Evolutionary conservation across 129 eudicot genomes (phyloP).

Genomic region (Logfia minima): DNA sequence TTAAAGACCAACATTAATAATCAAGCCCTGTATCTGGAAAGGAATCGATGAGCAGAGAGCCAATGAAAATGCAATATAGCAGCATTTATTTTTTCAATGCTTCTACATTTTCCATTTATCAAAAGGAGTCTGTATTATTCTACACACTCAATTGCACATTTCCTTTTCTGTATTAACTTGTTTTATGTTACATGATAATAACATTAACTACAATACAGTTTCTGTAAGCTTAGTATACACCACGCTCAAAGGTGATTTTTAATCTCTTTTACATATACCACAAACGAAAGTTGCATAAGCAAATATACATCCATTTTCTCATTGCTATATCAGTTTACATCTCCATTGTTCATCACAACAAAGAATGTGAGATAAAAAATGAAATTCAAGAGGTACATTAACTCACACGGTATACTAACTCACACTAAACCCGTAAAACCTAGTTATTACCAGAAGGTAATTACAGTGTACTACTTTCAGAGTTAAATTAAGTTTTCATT

Average conservation of each 20-base stretch:
- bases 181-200: conserved; percentile 5
- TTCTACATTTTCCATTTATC: neutral
- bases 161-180: neutral
- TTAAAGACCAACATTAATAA: neutral
- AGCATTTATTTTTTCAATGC: conserved; percentile 2
- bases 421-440: too few relatives aligned
- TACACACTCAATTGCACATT: conserved; percentile 20
- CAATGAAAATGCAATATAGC: neutral
- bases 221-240: neutral
- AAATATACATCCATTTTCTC: too few relatives aligned
- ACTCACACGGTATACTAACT: too few relatives aligned
- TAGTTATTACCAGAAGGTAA: too few relatives aligned
- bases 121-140: neutral
- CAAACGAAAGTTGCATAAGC: too few relatives aligned
- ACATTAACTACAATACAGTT: neutral
- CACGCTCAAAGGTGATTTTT: too few relatives aligned
- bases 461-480: too few relatives aligned
- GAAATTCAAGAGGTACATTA: neutral
- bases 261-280: too few relatives aligned
- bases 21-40: conserved; percentile 6
- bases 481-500: neutral
- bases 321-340: neutral
- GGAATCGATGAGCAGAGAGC: neutral
- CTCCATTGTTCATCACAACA: conserved; percentile 17
- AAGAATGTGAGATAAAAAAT: conserved; percentile 14